Base-by-base conservation (phyloP, 2,329 filamentous ascomycete species). In the Acrocalymma vagum region DNA sequence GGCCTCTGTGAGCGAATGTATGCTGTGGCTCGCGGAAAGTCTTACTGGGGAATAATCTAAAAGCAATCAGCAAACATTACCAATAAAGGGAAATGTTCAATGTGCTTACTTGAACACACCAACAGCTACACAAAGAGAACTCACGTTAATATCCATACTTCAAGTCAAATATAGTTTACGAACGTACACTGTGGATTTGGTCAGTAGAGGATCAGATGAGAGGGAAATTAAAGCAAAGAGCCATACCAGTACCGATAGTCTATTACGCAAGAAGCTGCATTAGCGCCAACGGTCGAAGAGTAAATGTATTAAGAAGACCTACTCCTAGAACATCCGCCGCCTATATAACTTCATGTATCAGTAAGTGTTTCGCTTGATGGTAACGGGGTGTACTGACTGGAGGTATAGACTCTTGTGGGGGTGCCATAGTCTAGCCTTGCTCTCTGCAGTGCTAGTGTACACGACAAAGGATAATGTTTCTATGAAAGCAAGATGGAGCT, bases 21-120 rank as follows among this genome's bases (percentile, higher is more conserved):
- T 29, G n/a, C 5, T 18, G 13, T 4, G n/a, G 9, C 17, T 9
- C 64, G 63, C 11, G 48, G 58, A 41, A 23, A 17, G 14, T 16
- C 58, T 48, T 61, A 67, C 63, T 68, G 64, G 58, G 64, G 64
- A 26, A 68, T 58, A 23, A 68, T 64, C 57, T 67, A 27, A 21
- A 11, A 8, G 14, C 11, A 22, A 41, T 65, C 29, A 65, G 52
- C 9, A 15, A 43, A 22, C 13, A 2, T 22, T 11, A 14, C 28
- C 4, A 27, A 8, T 15, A 21, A n/a, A n/a, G n/a, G 6, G 20
- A 24, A 13, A 28, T 11, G 14, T 13, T 21, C 8, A 23, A 7
- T 14, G 9, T 14, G 29, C 56, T 46, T 58, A 72, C 69, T 59
- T 72, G 70, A 50, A 73, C 51, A 56, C 70, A 72, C 70, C 70